Conservation (phyloP, 2,329 filamentous ascomycete species). For the Cercospora sp. region DNA sequence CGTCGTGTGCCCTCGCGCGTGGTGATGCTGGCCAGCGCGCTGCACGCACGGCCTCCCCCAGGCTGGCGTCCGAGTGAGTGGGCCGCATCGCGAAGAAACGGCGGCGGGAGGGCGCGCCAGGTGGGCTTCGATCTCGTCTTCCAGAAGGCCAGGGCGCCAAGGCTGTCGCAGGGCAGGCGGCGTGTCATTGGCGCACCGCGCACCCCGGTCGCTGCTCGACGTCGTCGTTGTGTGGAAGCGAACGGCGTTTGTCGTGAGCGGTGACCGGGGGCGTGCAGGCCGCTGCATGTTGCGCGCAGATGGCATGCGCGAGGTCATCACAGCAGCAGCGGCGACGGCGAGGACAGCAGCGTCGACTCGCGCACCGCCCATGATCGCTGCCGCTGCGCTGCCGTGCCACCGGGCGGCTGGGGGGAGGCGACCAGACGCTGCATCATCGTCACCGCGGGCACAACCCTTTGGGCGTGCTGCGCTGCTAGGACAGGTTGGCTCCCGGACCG, state of each 20-base stretch:
- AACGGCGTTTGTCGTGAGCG: conserved; percentile 2
- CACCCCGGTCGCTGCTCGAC: neutral
- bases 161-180: neutral
- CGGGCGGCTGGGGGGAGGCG: neutral
- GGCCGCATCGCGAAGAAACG: conserved; percentile 12
- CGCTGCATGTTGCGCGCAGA: neutral
- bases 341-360: neutral
- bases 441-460: neutral
- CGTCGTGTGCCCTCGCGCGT: neutral
- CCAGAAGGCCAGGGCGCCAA: conserved; percentile 6
- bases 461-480: neutral
- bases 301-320: neutral
- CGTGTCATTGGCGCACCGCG: neutral
- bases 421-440: neutral
- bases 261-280: neutral
- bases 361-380: neutral
- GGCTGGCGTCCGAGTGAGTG: conserved; percentile 6
- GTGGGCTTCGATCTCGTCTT: conserved; percentile 9
- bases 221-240: neutral
- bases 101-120: conserved; percentile 1
- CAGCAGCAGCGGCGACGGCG: neutral
- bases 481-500: neutral
- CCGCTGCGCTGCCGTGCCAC: neutral
- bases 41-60: neutral
- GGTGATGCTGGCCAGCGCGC: neutral